Evolutionary conservation across 352 stramenopile genomes (phyloP), one percentile per base, ranked within the genome.

Genomic region (Globisporangium echinulatum): DNA sequence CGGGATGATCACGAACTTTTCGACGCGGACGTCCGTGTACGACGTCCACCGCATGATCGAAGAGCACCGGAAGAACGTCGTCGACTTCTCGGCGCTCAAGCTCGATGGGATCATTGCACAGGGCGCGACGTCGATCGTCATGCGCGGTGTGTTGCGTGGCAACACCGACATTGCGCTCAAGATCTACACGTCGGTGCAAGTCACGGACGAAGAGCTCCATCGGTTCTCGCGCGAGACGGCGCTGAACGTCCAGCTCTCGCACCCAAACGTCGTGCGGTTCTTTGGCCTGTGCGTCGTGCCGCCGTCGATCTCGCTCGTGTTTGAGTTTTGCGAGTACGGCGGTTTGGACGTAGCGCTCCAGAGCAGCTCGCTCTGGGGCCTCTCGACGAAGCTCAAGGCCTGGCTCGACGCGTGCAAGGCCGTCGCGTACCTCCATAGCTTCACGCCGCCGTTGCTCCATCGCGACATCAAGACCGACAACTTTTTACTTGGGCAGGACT

Each of bases 1-100:
- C 58, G 85, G 85, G 17, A 89, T 93, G 77, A 89, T 93, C 52
- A 93, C 84, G 10, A 92, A 88, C 51, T 95, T 93, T 58, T 95
- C 85, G 7, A 95, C 85, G 4, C 83, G 82, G 15, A 95, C 85
- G 15, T 93, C 83, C 0, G 85, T 95, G 25, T 95, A 95, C 66
- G 84, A 95, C 58, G 85, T 95, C 3, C 85, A 95, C 43, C 83
- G 78, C 46, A 92, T 95, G 83, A 95, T 95, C 33, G 85, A 95
- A 56, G 81, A 92, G 55, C 82, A 91, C 50, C 69, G 77, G 0
- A 81, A 93, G 49, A 90, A 82, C 17, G 83, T 95, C 17, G 80
- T 95, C 15, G 85, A 95, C 43, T 90, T 92, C 15, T 88, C 82
- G 0, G 77, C 70, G 15, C 62, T 95, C 10, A 71, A 75, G 10